phyloP scores from a whole-genome alignment of 2,329 filamentous ascomycete genomes.

The Didymella segeticola region DNA sequence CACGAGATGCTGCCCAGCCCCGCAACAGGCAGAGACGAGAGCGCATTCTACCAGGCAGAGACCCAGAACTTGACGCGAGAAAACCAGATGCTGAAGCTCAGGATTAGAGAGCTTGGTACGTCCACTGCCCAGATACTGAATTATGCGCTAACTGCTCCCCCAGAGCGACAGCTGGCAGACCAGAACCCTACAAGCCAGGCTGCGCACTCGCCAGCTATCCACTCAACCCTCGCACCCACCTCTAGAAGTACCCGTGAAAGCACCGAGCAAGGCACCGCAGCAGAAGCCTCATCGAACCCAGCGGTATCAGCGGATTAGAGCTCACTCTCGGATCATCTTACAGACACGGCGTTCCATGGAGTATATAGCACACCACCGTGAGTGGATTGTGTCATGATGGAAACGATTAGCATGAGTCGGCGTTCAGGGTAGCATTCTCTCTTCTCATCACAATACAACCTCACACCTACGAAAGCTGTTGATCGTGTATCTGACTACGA shows the following conservation, averaged over 20 bases:
- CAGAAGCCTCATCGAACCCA: slow-evolving; percentile 4
- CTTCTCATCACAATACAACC: background rate
- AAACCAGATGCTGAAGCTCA: slow-evolving; percentile 81
- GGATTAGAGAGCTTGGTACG: slow-evolving; percentile 75
- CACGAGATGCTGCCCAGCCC: slow-evolving; percentile 68
- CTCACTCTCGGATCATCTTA: background rate
- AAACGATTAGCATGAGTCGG: slow-evolving; percentile 18
- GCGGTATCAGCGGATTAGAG: background rate
- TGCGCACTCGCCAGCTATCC: slow-evolving; percentile 39
- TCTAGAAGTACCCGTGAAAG: slow-evolving; percentile 17
- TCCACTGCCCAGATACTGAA: background rate
- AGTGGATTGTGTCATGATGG: background rate
- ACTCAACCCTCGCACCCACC: slow-evolving; percentile 33
- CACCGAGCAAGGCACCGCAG: slow-evolving; percentile 8
- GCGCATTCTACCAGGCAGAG: slow-evolving; percentile 81
- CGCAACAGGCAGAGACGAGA: slow-evolving; percentile 66
- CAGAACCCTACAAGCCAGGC: slow-evolving; percentile 40
- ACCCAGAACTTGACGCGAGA: slow-evolving; percentile 78
- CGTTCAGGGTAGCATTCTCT: slow-evolving; percentile 10
- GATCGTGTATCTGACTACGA: too few relatives aligned
- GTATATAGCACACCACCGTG: background rate
- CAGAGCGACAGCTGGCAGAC: slow-evolving; percentile 47
- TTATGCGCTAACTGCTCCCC: background rate
- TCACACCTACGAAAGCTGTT: background rate
- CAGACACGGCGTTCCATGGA: background rate